Evolutionary conservation across 2,329 filamentous ascomycete species (phyloP).

Genomic region (Colletotrichum costaricense): DNA sequence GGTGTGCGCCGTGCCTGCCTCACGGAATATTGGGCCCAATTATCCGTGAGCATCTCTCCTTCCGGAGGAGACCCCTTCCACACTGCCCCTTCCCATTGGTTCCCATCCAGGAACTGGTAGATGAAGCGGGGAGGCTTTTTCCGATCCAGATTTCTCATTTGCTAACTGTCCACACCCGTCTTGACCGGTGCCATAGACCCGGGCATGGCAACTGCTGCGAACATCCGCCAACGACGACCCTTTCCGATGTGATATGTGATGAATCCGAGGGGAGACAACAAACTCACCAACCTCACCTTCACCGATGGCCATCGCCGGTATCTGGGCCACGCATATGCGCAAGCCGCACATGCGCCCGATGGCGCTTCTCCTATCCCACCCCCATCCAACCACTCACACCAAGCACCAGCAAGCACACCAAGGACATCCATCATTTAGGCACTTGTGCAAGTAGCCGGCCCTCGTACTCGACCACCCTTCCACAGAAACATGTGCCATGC

Average conservation of each 20-base stretch:
- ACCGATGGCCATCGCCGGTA: not conserved
- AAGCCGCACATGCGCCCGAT: conserved; percentile 7
- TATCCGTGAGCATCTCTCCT: not conserved
- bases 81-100: conserved; percentile 20
- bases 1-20: not conserved
- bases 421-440: not conserved
- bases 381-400: not conserved
- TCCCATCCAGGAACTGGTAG: not conserved
- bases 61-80: conserved; percentile 13
- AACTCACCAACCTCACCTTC: not conserved
- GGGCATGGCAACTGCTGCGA: conserved; percentile 33
- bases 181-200: conserved; percentile 34
- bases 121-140: conserved; percentile 10
- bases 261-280: not conserved
- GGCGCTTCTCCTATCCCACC: conserved; percentile 1
- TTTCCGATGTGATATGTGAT: conserved; percentile 32
- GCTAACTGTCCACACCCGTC: conserved; percentile 21
- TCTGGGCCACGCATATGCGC: not conserved
- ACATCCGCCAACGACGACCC: conserved; percentile 30
- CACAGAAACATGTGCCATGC: not conserved
- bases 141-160: conserved; percentile 29
- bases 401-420: not conserved
- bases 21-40: not conserved
- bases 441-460: not conserved
- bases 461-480: not conserved